Conservation (phyloP, 169 alveolate species). For the Plasmodium knowlesi region DNA sequence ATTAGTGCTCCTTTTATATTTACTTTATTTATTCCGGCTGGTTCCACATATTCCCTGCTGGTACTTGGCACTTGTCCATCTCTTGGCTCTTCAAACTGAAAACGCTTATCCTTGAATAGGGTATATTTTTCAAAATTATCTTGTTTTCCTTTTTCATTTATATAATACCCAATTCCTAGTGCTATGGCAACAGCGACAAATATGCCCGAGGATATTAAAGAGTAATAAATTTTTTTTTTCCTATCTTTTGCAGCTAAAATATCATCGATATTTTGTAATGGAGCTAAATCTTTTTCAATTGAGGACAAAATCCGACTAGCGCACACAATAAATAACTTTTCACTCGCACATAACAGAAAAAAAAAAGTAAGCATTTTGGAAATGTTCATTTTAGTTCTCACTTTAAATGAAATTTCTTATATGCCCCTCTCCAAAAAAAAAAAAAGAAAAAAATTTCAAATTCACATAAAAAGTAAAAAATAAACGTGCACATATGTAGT, state of each 20-base stretch:
- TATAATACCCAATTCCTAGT: constrained; percentile 36
- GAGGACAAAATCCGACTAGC: not conserved
- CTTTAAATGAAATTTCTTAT: not conserved
- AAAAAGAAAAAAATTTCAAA: not conserved
- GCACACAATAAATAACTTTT: not conserved
- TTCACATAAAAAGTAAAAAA: not conserved
- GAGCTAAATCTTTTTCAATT: not conserved
- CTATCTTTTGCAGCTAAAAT: not conserved
- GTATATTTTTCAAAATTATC: not conserved
- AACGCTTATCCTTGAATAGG: not conserved
- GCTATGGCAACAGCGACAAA: not conserved
- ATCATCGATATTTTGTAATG: constrained; percentile 12
- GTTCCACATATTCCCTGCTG: constrained; percentile 27
- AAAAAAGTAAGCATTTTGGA: not conserved
- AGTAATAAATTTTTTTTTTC: constrained; percentile 6
- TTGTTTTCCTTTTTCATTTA: not conserved
- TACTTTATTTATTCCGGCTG: constrained; percentile 52
- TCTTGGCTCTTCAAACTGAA: constrained; percentile 4
- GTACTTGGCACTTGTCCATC: constrained; percentile 48
- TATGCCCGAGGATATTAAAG: constrained; percentile 23
- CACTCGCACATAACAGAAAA: constrained; percentile 11
- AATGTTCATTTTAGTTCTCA: constrained; percentile 14
- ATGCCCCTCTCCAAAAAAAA: not conserved
- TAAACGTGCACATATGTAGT: not conserved
- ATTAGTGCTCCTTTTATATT: constrained; percentile 14